Conservation (phyloP, 768 basidiomycete genomes). For the Boletus reticuloceps region DNA sequence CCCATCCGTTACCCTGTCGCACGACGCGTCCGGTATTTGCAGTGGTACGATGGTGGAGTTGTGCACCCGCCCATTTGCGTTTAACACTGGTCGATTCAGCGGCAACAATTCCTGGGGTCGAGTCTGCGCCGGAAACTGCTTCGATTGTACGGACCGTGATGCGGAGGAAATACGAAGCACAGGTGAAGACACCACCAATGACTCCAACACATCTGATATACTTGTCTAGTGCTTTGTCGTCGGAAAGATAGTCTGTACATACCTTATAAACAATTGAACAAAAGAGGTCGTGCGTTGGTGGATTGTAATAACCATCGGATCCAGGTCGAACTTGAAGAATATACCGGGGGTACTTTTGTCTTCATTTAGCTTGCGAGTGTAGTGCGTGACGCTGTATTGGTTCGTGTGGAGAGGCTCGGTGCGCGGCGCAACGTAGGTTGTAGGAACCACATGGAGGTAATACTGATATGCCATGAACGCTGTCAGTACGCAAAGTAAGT, state of each 20-base stretch:
- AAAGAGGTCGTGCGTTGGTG: constrained; percentile 86
- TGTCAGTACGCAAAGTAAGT: constrained; percentile 27
- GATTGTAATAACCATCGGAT: constrained; percentile 82
- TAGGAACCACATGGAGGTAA: constrained; percentile 93
- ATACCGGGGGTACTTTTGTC: constrained; percentile 86
- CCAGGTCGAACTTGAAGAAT: constrained; percentile 98
- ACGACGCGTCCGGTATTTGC: constrained; percentile 39
- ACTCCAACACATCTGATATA: constrained; percentile 76
- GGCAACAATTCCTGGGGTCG: constrained; percentile 55
- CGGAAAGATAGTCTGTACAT: not conserved
- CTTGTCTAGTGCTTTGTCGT: not conserved
- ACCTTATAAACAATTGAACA: constrained; percentile 77
- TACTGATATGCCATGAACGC: constrained; percentile 93
- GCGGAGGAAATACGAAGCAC: constrained; percentile 73
- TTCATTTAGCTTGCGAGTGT: constrained; percentile 71
- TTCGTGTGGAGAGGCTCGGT: constrained; percentile 63
- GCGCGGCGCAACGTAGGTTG: constrained; percentile 82
- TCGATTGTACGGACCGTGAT: constrained; percentile 63
- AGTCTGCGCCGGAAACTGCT: constrained; percentile 54
- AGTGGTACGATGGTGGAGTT: constrained; percentile 55
- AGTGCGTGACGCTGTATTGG: constrained; percentile 95
- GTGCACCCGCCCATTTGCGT: constrained; percentile 65
- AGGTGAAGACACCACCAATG: constrained; percentile 87
- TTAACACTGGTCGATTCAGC: constrained; percentile 64
- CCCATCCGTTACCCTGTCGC: constrained; percentile 60